phyloP scores from a whole-genome alignment of 495 filamentous ascomycete genomes.

The Platismatia glauca region DNA sequence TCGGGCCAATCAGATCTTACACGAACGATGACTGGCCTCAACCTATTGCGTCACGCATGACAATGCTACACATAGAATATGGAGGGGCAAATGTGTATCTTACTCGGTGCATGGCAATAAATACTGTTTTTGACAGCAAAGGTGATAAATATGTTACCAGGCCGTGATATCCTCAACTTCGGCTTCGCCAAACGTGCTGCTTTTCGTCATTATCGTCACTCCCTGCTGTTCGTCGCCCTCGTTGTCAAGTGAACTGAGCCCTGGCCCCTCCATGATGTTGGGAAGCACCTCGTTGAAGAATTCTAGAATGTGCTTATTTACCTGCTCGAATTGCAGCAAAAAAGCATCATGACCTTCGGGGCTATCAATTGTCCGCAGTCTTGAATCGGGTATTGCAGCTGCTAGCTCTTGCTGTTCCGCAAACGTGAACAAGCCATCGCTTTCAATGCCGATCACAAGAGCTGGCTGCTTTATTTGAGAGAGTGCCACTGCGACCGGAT shows the following conservation, averaged over 20 bases:
- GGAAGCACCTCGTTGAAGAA: slow-evolving; percentile 78
- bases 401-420: slow-evolving; percentile 91
- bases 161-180: slow-evolving; percentile 97
- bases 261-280: slow-evolving; percentile 68
- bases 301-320: slow-evolving; percentile 75
- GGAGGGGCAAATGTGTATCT: too few species aligned
- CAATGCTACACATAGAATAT: too few species aligned
- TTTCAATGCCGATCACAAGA: slow-evolving; percentile 85
- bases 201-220: slow-evolving; percentile 54
- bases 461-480: slow-evolving; percentile 75
- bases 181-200: slow-evolving; percentile 83
- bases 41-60: too few species aligned
- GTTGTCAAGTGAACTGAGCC: slow-evolving; percentile 32
- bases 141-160: slow-evolving; percentile 69
- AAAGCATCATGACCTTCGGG: slow-evolving; percentile 96
- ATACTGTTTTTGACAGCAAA: too few species aligned
- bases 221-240: slow-evolving; percentile 26
- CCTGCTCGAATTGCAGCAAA: slow-evolving; percentile 91
- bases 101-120: too few species aligned
- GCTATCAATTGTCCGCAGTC: slow-evolving; percentile 77
- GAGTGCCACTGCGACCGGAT: slow-evolving; percentile 63
- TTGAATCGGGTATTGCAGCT: slow-evolving; percentile 65
- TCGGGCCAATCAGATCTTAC: too few species aligned
- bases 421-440: slow-evolving; percentile 91
- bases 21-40: too few species aligned